Base-by-base conservation (phyloP, 306 rosid genomes). In the Corylus americana region DNA sequence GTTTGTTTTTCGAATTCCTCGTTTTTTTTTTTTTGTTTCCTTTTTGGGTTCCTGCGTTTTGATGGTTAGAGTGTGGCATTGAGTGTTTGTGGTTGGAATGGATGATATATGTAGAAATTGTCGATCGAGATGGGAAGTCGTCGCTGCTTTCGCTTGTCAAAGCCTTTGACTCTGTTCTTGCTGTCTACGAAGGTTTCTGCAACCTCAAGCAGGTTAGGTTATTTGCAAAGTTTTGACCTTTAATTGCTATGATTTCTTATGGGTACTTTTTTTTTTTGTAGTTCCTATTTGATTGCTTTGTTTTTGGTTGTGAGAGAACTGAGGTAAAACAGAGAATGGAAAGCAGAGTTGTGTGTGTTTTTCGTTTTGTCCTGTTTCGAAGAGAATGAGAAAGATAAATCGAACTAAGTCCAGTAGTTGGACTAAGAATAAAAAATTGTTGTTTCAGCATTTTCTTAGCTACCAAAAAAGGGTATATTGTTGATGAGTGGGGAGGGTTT, bases 141-240 rank as follows among this genome's bases (percentile, higher is more conserved):
- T 87, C 98, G 58, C 86, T 93, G 80, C 93, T 96, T 75, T 91
- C 98, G 61, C 92, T 93, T 78, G 94, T 93, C 69, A 93, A 90
- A 73, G 90, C 99, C 17, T 96, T 96, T 79, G 97, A 96, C 86
- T 86, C 99, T 90, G 99, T 93, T 78, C 91, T 96, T 73, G 89
- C 91, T 58, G 97, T 91, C 59, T 96, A 93, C 63, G 97, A 96
- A 88, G 98, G 99, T 66, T 96, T 93, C 92, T 96, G 99, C 82
- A 91, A 90, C 85, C 86, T 96, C 85, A 96, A 90, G 50, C 99
- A 96, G 99, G 99, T 94, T 78, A 37, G 45, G 73, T 89, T 61
- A 37, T 45, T 45, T 73, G 49, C 75, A 8, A 25, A 70, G 14
- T 16, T 63, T 49, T 37, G 16, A n/a, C 1, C 14, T 48, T 42